These are phyloP conservation scores for Papiliotrema flavescens DNA, from an alignment of 1,284 basidiomycete genomes.

Conservation along the genomic window DNA sequence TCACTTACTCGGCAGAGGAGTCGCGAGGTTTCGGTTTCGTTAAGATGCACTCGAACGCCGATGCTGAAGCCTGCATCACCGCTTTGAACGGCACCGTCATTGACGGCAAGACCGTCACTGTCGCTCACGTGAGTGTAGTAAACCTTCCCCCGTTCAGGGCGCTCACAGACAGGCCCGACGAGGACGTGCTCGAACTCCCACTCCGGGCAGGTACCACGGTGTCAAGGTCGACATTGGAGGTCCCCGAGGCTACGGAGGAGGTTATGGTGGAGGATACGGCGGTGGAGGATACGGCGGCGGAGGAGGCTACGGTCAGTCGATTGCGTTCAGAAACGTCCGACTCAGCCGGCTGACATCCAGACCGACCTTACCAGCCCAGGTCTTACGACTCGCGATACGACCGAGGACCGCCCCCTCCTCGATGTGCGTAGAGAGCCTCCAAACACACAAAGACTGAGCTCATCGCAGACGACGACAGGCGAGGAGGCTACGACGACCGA, in stretches of 20 bases:
- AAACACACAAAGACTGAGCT: neutral
- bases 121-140: conserved; percentile 67
- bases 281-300: conserved; percentile 7
- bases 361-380: conserved; percentile 48
- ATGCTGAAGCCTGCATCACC: conserved; percentile 84
- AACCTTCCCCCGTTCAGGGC: too few species aligned
- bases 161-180: conserved; percentile 68
- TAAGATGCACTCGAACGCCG: conserved; percentile 81
- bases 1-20: conserved; percentile 53
- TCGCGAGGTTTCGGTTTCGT: conserved; percentile 98
- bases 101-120: conserved; percentile 76
- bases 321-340: neutral
- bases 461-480: conserved; percentile 39
- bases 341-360: conserved; percentile 11
- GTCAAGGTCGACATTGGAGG: conserved; percentile 58
- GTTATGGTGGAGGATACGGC: conserved; percentile 26
- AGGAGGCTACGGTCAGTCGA: neutral
- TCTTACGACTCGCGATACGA: conserved; percentile 48
- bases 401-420: conserved; percentile 32
- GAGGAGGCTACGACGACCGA: conserved; percentile 49
- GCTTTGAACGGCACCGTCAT: conserved; percentile 77
- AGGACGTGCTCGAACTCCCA: conserved; percentile 89
- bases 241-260: conserved; percentile 63
- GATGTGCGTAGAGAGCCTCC: conserved; percentile 3
- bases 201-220: conserved; percentile 83